A percentile compares a stretch with the other conserved stretches of the same genome.
Conservation (phyloP, 352 stramenopile species). For the Blastocystis sp. region DNA sequence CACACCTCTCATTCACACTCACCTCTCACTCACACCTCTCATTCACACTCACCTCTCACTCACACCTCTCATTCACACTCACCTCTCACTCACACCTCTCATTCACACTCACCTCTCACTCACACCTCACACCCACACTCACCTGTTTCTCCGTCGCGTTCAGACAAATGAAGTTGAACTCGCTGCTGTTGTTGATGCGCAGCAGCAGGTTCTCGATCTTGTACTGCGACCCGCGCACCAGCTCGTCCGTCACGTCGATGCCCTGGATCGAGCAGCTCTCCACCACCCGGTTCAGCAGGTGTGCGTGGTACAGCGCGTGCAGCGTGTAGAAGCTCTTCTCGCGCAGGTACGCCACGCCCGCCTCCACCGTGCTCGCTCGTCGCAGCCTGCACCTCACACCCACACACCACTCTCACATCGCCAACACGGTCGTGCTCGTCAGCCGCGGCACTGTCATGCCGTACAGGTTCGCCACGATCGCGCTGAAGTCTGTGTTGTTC, state of each 20-base stretch:
- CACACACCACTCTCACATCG: background rate
- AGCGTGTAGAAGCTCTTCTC: slow-evolving; percentile 54
- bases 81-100: background rate
- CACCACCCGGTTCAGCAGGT: slow-evolving; percentile 55
- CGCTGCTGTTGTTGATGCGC: slow-evolving; percentile 40
- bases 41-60: background rate
- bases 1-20: no score
- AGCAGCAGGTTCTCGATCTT: slow-evolving; percentile 60
- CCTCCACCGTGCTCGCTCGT: slow-evolving; percentile 7
- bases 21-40: background rate
- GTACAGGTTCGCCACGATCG: slow-evolving; percentile 39
- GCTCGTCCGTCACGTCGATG: slow-evolving; percentile 50
- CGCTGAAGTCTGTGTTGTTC: slow-evolving; percentile 63
- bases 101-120: background rate
- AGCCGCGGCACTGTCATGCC: slow-evolving; percentile 37
- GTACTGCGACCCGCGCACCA: slow-evolving; percentile 54
- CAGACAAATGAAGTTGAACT: slow-evolving; percentile 52
- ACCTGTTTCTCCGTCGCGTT: slow-evolving; percentile 57
- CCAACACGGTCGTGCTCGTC: background rate
- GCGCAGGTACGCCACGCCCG: slow-evolving; percentile 24
- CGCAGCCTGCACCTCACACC: background rate
- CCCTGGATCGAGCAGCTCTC: slow-evolving; percentile 62
- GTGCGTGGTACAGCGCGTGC: slow-evolving; percentile 48
- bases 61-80: no score
- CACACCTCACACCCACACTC: background rate